phyloP scores from a whole-genome alignment of 345 rosid genomes.

The Aquilaria malaccensis region DNA sequence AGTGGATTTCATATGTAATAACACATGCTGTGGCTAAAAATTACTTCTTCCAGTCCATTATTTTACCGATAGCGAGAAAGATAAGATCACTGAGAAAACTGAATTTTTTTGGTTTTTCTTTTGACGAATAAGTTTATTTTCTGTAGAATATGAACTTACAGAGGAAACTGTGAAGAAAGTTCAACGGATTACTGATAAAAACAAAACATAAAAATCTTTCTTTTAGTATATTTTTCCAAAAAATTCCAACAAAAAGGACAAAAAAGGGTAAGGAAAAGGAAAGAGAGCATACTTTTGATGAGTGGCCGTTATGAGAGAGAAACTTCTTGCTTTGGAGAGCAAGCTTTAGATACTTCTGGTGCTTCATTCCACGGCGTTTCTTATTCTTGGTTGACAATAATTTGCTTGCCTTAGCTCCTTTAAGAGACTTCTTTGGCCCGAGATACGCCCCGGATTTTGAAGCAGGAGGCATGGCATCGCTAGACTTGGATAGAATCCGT shows the following conservation, averaged over 20 bases:
- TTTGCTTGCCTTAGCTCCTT: slow-evolving; percentile 38
- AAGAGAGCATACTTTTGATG: slow-evolving; percentile 46
- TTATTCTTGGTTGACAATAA: slow-evolving; percentile 41
- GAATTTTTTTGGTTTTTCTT: neutral
- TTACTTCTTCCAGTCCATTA: neutral
- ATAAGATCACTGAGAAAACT: neutral
- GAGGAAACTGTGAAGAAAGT: slow-evolving; percentile 4
- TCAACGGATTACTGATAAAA: slow-evolving; percentile 15
- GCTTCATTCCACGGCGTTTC: slow-evolving; percentile 33
- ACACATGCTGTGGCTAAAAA: neutral
- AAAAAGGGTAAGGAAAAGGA: slow-evolving; percentile 8
- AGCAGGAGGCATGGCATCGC: slow-evolving; percentile 22
- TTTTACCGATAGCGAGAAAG: neutral
- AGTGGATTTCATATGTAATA: neutral
- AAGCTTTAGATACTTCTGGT: slow-evolving; percentile 45
- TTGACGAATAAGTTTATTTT: neutral
- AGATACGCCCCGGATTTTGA: slow-evolving; percentile 24
- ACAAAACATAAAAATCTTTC: slow-evolving; percentile 1
- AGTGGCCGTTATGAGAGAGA: slow-evolving; percentile 32
- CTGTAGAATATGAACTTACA: neutral
- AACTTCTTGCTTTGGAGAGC: slow-evolving; percentile 43
- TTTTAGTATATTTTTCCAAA: neutral
- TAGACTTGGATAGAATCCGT: slow-evolving; percentile 68
- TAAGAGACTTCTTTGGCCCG: slow-evolving; percentile 31
- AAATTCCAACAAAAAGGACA: slow-evolving; percentile 1